A percentile compares a stretch with the other conserved stretches of the same genome.
phyloP scores from a whole-genome alignment of 2,329 filamentous ascomycete genomes.

The Microcyclosporella mali region DNA sequence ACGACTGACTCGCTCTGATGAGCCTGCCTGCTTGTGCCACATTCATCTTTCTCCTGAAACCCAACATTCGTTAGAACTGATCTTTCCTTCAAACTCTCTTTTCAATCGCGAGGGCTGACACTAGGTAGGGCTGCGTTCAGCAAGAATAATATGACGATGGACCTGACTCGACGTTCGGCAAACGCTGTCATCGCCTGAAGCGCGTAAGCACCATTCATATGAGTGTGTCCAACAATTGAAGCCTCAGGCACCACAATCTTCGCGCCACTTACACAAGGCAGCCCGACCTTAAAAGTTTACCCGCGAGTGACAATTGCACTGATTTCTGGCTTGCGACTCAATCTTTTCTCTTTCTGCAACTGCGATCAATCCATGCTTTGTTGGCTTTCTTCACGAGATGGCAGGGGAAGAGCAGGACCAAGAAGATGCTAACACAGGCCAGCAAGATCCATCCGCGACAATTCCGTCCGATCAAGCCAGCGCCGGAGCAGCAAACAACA shows the following conservation, averaged over 20 bases:
- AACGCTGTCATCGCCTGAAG: no score
- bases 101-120: no score
- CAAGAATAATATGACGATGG: no score
- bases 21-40: no score
- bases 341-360: background rate
- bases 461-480: slow-evolving; percentile 1
- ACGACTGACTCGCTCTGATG: no score
- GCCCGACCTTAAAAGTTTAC: background rate
- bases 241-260: background rate
- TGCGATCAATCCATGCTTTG: slow-evolving; percentile 1
- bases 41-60: no score
- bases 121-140: no score
- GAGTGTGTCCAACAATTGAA: no score
- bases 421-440: background rate
- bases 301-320: background rate
- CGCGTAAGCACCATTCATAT: no score
- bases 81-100: no score
- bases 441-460: background rate
- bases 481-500: slow-evolving; percentile 1
- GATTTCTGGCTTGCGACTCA: background rate
- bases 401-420: background rate
- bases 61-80: no score
- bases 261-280: background rate
- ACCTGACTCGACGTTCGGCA: no score
- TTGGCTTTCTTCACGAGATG: slow-evolving; percentile 1